Evolutionary conservation across 768 basidiomycete species (phyloP).

Genomic region (Agrocybe chaxingu): DNA sequence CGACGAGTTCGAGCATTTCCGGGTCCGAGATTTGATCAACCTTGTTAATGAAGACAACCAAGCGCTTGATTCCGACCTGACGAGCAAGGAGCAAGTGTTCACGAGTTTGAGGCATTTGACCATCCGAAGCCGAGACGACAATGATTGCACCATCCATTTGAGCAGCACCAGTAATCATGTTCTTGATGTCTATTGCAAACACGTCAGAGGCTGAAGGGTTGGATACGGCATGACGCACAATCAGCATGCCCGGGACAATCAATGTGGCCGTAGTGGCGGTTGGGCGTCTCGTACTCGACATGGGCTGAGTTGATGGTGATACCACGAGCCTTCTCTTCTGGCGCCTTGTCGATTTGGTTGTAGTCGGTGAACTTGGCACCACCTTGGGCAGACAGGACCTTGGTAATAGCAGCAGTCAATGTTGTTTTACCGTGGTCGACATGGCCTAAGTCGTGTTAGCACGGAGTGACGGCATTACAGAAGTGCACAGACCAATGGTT

Average conservation of each 20-base stretch:
- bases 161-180: constrained; percentile 99
- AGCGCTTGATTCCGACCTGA: constrained; percentile 95
- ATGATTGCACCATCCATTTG: constrained; percentile 97
- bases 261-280: constrained; percentile 94
- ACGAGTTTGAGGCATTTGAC: constrained; percentile 99
- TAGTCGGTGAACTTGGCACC: constrained; percentile 93
- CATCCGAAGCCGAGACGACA: constrained; percentile 97
- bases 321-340: constrained; percentile 98
- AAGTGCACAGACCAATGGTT: constrained; percentile 66
- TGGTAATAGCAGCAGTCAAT: constrained; percentile 93
- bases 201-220: constrained; percentile 7
- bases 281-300: constrained; percentile 93
- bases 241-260: constrained; percentile 97
- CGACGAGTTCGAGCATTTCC: constrained; percentile 98
- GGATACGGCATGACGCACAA: constrained; percentile 48
- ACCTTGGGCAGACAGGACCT: constrained; percentile 75
- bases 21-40: constrained; percentile 94
- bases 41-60: constrained; percentile 99
- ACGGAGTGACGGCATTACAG: neutral
- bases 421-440: constrained; percentile 99
- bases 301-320: constrained; percentile 99
- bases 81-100: constrained; percentile 97
- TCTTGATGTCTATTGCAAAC: constrained; percentile 72
- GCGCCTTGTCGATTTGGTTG: constrained; percentile 96
- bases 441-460: constrained; percentile 53